Evolutionary conservation across 805 yeast species (phyloP).

Genomic region (Saccharomycopsis fermentans): DNA sequence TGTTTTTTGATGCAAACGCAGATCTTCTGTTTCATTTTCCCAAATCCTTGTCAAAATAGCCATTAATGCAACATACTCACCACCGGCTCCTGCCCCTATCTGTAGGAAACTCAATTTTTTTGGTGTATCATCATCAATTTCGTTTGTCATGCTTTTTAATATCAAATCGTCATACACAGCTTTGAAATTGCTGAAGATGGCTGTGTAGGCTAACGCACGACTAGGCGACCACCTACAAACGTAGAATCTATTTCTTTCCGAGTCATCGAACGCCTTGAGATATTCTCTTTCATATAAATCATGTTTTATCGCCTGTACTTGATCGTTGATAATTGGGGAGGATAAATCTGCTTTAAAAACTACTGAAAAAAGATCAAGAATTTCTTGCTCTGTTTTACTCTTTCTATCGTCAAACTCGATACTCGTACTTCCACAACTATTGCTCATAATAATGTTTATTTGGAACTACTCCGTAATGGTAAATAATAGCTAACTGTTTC

Average conservation of each 20-base stretch:
- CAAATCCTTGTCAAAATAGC: constrained; percentile 38
- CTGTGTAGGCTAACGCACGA: constrained; percentile 62
- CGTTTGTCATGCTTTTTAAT: background rate
- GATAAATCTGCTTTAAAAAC: constrained; percentile 6
- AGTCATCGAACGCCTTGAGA: constrained; percentile 53
- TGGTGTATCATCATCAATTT: background rate
- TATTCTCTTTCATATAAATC: constrained; percentile 65
- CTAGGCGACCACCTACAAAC: constrained; percentile 83
- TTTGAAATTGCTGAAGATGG: constrained; percentile 46
- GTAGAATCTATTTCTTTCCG: constrained; percentile 61
- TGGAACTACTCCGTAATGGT: background rate
- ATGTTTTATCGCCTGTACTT: constrained; percentile 61
- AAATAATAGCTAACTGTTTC: background rate
- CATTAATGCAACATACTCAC: constrained; percentile 57
- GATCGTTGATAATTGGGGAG: constrained; percentile 23
- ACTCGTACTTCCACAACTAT: background rate
- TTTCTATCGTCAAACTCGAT: constrained; percentile 1
- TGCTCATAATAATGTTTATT: background rate
- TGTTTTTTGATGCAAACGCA: constrained; percentile 23
- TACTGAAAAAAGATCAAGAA: constrained; percentile 13
- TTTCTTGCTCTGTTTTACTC: constrained; percentile 13
- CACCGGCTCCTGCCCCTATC: constrained; percentile 88
- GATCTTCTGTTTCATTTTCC: constrained; percentile 21
- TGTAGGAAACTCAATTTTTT: constrained; percentile 37
- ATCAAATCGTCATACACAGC: constrained; percentile 26